These are phyloP conservation scores for Rusavskia elegans DNA, from an alignment of 495 filamentous ascomycete genomes.

Conservation along the genomic window DNA sequence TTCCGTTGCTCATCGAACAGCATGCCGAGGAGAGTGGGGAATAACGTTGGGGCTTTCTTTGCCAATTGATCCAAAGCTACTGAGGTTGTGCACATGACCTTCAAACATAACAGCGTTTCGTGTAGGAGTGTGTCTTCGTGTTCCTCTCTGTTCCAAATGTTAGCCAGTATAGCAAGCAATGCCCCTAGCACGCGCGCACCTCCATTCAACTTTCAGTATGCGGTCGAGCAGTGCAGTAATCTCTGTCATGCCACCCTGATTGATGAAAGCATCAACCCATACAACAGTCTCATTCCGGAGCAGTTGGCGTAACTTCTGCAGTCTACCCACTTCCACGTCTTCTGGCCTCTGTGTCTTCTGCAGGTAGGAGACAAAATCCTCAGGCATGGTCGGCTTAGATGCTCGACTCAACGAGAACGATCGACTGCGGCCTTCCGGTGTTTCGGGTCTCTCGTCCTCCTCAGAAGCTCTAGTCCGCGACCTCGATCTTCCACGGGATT, in stretches of 20 bases:
- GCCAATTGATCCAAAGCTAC: slow-evolving; percentile 67
- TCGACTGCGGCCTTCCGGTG: slow-evolving; percentile 23
- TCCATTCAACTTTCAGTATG: slow-evolving; percentile 91
- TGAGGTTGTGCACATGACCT: slow-evolving; percentile 84
- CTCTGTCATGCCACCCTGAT: slow-evolving; percentile 80
- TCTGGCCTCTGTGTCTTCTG: slow-evolving; percentile 63
- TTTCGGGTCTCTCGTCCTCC: slow-evolving; percentile 31
- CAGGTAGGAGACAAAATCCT: slow-evolving; percentile 71
- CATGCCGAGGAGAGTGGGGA: slow-evolving; percentile 75
- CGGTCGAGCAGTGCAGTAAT: slow-evolving; percentile 73
- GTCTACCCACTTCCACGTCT: slow-evolving; percentile 72
- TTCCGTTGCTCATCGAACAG: slow-evolving; percentile 95
- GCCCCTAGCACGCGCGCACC: slow-evolving; percentile 35
- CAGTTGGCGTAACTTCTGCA: slow-evolving; percentile 84
- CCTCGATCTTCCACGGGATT: slow-evolving; percentile 21
- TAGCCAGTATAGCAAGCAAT: slow-evolving; percentile 4
- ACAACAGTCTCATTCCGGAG: slow-evolving; percentile 86
- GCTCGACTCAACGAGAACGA: slow-evolving; percentile 27
- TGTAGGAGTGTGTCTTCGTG: slow-evolving; percentile 90
- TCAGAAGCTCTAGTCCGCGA: slow-evolving; percentile 25
- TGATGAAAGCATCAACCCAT: slow-evolving; percentile 87
- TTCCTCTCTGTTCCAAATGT: slow-evolving; percentile 53
- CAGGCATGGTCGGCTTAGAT: slow-evolving; percentile 40
- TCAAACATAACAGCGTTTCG: slow-evolving; percentile 83
- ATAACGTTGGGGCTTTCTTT: slow-evolving; percentile 61